phyloP scores from a whole-genome alignment of 257 asterid species.

The Penstemon barbatus region DNA sequence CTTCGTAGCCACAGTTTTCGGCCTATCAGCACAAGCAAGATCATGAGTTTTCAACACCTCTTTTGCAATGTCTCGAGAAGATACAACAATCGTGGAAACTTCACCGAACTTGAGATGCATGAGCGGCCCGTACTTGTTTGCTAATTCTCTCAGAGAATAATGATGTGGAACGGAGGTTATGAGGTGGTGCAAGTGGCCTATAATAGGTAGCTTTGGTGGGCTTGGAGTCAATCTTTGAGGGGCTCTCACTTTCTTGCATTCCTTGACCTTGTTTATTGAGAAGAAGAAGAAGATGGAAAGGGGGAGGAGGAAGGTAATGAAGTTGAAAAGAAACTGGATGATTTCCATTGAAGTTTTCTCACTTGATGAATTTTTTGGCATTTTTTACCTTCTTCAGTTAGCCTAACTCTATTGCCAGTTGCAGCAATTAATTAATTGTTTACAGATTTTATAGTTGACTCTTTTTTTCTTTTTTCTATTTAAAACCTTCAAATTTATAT shows the following conservation, averaged over 20 bases:
- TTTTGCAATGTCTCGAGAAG: slow-evolving; percentile 33
- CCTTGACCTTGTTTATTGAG: slow-evolving; percentile 24
- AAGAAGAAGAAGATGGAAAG: slow-evolving; percentile 9
- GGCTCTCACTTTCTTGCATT: slow-evolving; percentile 23
- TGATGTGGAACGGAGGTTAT: slow-evolving; percentile 33
- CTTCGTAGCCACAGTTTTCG: slow-evolving; percentile 30
- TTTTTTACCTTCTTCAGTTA: no score
- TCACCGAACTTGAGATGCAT: slow-evolving; percentile 39
- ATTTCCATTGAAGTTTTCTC: slow-evolving; percentile 9
- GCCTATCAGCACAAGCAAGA: slow-evolving; percentile 37
- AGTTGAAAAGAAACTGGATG: slow-evolving; percentile 22
- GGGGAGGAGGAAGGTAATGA: slow-evolving; percentile 25
- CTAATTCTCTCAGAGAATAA: slow-evolving; percentile 30
- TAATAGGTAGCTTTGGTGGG: slow-evolving; percentile 37
- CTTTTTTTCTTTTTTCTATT: no score
- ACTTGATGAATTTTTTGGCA: no score
- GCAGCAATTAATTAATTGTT: no score
- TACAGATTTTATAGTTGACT: no score
- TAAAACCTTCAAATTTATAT: no score
- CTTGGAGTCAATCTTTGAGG: slow-evolving; percentile 37
- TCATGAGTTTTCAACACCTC: slow-evolving; percentile 38
- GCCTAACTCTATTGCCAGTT: no score
- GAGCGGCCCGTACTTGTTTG: slow-evolving; percentile 32
- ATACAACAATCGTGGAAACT: slow-evolving; percentile 24
- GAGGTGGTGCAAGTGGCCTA: slow-evolving; percentile 41